Evolutionary conservation across 495 filamentous ascomycete species (phyloP), one percentile per base, ranked within the genome.

Genomic region (Clohesyomyces aquaticus): DNA sequence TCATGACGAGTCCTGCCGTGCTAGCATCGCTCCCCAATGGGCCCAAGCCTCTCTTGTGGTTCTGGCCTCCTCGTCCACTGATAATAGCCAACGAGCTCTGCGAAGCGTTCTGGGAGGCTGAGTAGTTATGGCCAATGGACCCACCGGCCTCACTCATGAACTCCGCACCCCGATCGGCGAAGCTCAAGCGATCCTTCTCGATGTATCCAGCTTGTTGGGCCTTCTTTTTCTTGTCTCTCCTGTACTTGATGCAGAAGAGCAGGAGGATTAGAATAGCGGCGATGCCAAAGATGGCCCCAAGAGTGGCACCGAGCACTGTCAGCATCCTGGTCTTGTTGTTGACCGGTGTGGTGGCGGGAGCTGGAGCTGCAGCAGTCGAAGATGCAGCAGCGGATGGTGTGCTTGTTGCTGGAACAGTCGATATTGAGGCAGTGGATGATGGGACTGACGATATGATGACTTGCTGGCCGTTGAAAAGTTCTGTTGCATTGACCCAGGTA

Each of bases 211-310:
- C 26, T 18, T 71, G 85, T 78, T 68, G 78, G 75, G n/a, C 67
- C 64, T 32, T 81, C 76, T 66, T 75, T 62, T 57, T 84, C 81
- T 74, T 81, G 79, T 25, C 77, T 75, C 63, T 85, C 55, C 81
- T 78, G 59, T 85, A 86, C 68, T 85, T 82, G 11, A 98, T 75
- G 26, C 88, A 78, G 49, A 92, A 77, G 16, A 96, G 80, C 3
- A 90, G 64, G 9, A 86, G 57, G 11, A 88, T 77, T n/a, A 97
- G 75, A 10, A 97, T 72, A 1, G 87, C 73, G 16, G 84, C 87
- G 49, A 88, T 74, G 1, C 88, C 91, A 55, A 91, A 81, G 22
- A 96, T 82, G 16, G 86, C 84, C 3, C 93, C 91, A 0, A 98
- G 81, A 1, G 88, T 88, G 41, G 87, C 88, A 49, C 89, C 91